Conservation (phyloP, 2,329 filamentous ascomycete genomes). For the Botryotinia convoluta region DNA sequence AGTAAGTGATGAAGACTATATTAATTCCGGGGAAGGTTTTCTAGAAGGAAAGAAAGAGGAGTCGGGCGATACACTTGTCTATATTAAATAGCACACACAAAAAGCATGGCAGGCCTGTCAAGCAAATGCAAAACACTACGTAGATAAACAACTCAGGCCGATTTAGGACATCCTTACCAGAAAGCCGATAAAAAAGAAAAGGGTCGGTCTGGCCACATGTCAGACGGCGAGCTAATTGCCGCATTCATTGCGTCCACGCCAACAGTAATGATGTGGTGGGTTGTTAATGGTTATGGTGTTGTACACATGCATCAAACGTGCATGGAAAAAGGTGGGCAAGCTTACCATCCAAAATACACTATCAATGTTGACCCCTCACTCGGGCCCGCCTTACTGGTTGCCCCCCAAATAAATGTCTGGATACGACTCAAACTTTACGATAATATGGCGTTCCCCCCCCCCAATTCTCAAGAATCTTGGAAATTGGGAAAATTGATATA, state of each 20-base stretch:
- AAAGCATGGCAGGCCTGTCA: conserved; percentile 12
- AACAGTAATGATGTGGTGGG: conserved; percentile 23
- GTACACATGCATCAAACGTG: conserved; percentile 21
- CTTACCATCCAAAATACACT: conserved; percentile 15
- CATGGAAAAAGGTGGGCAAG: conserved; percentile 19
- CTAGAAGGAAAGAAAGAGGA: conserved; percentile 5
- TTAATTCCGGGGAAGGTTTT: background rate
- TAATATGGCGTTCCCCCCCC: background rate
- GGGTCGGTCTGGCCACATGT: conserved; percentile 19
- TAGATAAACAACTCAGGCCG: conserved; percentile 12
- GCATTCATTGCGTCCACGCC: conserved; percentile 17
- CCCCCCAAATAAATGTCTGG: conserved; percentile 6
- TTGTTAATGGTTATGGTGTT: conserved; percentile 22
- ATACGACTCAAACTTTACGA: conserved; percentile 13
- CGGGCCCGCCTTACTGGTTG: conserved; percentile 7
- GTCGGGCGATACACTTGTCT: background rate
- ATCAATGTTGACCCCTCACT: conserved; percentile 16
- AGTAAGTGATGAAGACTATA: background rate
- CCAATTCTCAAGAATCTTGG: conserved; percentile 16
- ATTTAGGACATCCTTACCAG: conserved; percentile 11
- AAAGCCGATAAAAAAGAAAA: conserved; percentile 12
- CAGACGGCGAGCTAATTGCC: conserved; percentile 12
- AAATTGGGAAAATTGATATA: conserved; percentile 11
- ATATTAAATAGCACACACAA: conserved; percentile 13
- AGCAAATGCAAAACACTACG: background rate